phyloP scores from a whole-genome alignment of 345 rosid species.

The Murraya koenigii region DNA sequence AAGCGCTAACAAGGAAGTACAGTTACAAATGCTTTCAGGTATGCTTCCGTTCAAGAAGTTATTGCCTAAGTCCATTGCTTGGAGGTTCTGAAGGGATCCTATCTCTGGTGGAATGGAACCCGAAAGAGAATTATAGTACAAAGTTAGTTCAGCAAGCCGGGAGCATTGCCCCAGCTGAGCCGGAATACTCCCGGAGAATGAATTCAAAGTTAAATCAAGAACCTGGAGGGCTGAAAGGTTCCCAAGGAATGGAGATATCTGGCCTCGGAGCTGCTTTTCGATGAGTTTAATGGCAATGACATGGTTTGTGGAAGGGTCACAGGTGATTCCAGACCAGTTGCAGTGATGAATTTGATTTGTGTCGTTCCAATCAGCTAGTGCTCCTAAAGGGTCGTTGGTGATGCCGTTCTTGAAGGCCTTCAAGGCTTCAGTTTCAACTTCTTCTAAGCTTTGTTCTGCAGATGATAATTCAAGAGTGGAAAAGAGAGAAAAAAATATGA shows the following conservation, averaged over 20 bases:
- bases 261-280: conserved; percentile 68
- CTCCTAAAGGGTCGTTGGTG: conserved; percentile 53
- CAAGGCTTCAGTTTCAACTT: conserved; percentile 53
- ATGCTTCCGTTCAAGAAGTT: conserved; percentile 60
- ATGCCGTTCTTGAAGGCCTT: conserved; percentile 53
- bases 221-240: conserved; percentile 86
- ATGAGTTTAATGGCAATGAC: conserved; percentile 48
- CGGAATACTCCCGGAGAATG: conserved; percentile 59
- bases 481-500: conserved; percentile 21
- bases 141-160: conserved; percentile 42
- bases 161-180: conserved; percentile 54
- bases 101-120: conserved; percentile 63
- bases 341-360: conserved; percentile 46
- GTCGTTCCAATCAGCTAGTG: conserved; percentile 57
- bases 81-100: conserved; percentile 53
- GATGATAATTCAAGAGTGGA: background rate
- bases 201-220: conserved; percentile 73
- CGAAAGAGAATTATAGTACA: conserved; percentile 53
- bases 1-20: conserved; percentile 47
- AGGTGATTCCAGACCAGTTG: conserved; percentile 78
- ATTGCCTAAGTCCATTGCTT: conserved; percentile 52
- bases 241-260: conserved; percentile 58
- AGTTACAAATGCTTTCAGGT: conserved; percentile 54
- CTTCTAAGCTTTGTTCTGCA: conserved; percentile 27
- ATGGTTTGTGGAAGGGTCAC: conserved; percentile 40